A percentile compares a stretch with the other conserved stretches of the same genome.
Conservation (phyloP, 169 alveolate species). For the Plasmodium ovale region DNA sequence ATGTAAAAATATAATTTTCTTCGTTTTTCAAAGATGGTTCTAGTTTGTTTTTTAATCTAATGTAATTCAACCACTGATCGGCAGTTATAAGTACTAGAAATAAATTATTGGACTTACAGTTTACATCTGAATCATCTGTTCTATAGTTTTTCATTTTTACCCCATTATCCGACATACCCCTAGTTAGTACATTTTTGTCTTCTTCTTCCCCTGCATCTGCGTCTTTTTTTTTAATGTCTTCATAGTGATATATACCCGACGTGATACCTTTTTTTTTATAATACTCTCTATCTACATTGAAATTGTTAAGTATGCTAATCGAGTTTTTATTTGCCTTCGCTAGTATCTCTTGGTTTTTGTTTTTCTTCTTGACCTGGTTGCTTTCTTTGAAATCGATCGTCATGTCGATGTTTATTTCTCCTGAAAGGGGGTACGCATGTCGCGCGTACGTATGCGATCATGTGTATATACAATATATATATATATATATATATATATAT, state of each 20-base stretch:
- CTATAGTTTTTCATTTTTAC: background rate
- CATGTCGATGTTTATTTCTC: conserved; percentile 58
- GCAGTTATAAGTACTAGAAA: conserved; percentile 65
- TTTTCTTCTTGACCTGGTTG: conserved; percentile 15
- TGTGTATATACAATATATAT: background rate
- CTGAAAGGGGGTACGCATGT: background rate
- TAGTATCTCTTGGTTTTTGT: conserved; percentile 48
- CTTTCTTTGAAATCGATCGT: conserved; percentile 34
- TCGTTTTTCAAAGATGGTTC: conserved; percentile 63
- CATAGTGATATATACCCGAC: background rate
- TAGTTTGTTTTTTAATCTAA: conserved; percentile 51
- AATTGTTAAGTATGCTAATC: conserved; percentile 30
- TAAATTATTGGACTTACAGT: conserved; percentile 26
- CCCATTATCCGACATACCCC: background rate
- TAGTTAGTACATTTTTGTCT: background rate
- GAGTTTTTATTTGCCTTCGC: conserved; percentile 68
- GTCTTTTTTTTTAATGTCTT: background rate
- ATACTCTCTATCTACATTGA: conserved; percentile 52
- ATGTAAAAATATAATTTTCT: conserved; percentile 65
- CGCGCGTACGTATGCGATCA: background rate
- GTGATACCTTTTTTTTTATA: background rate
- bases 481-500: background rate
- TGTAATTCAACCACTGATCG: conserved; percentile 62
- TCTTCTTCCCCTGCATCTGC: background rate
- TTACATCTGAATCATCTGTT: background rate